Base-by-base conservation (phyloP, 2,329 filamentous ascomycete genomes). In the Zalaria sp. region DNA sequence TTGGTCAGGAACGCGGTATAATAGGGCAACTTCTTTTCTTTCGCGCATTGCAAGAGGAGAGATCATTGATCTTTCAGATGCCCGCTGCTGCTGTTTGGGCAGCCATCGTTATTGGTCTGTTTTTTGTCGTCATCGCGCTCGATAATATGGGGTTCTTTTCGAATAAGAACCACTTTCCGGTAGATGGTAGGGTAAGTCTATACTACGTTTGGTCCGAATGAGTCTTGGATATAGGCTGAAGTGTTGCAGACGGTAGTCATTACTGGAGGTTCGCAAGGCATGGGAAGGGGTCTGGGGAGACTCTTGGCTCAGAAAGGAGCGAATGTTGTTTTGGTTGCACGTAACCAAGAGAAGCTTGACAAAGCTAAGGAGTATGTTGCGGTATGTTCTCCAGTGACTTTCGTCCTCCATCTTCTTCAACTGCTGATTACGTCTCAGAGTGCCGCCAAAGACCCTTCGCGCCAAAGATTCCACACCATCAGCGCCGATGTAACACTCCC, bases 251-350 rank as follows among this genome's bases (percentile, higher is more conserved):
- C 88, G 2, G 72, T 93, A 40, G 69, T 96, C 42, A 69, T 98
- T 40, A 98, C 91, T 0, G 91, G 91, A 37, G 87, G 81, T 28
- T 95, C 91, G 0, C 84, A 95, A 57, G 91, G 91, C 44, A 85
- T 95, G 81, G 91, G 91, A 45, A 77, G 79, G 51, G 77, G 77
- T 40, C 75, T 80, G 18, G 87, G 81, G 4, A 71, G 76, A 40
- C 72, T 87, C 50, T 75, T 98, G 36, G 74, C 89, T 3, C 67
- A 73, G 39, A 88, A 87, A 60, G 91, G 91, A 37, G 89, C 91
- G 45, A 85, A 87, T 60, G 60, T 98, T 42, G 76, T 93, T 47
- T 78, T 96, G 49, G 80, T 95, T 39, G 81, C 89, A 9, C 82
- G 91, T 42, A 84, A 80, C 50, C 67, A 75, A 8, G 65, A 65